A percentile compares a stretch with the other conserved stretches of the same genome.
Evolutionary conservation across 2,329 filamentous ascomycete genomes (phyloP).

Genomic region (Emmonsiellopsis sp.): DNA sequence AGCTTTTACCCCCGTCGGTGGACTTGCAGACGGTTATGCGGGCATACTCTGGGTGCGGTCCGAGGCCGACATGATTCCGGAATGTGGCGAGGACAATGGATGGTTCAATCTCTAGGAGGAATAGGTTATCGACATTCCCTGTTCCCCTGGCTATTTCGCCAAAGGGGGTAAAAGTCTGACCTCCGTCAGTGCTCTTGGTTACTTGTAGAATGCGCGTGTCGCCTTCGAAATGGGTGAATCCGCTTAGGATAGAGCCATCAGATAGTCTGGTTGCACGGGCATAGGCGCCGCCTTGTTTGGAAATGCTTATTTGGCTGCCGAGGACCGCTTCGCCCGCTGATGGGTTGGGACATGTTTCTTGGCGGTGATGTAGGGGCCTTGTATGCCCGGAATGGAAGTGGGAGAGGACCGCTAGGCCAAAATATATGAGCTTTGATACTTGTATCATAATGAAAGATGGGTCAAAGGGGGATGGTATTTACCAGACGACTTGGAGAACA

Average conservation of each 20-base stretch:
- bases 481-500: neutral
- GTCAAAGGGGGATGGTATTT: neutral
- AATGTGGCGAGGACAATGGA: constrained; percentile 38
- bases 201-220: constrained; percentile 33
- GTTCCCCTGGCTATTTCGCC: constrained; percentile 36
- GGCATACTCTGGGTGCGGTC: constrained; percentile 31
- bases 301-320: neutral
- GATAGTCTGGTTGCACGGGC: constrained; percentile 38
- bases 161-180: constrained; percentile 31
- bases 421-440: neutral
- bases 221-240: constrained; percentile 35
- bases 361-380: constrained; percentile 22
- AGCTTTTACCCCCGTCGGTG: constrained; percentile 34
- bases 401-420: constrained; percentile 4
- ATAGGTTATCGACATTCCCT: constrained; percentile 42
- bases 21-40: constrained; percentile 44
- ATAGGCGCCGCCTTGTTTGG: constrained; percentile 32
- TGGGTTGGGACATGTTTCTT: neutral
- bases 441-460: neutral
- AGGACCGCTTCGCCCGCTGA: neutral
- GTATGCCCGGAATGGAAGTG: constrained; percentile 16
- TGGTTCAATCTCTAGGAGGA: constrained; percentile 33
- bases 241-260: constrained; percentile 39
- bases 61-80: constrained; percentile 38
- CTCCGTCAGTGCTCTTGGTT: constrained; percentile 38